Percentiles rank a stretch among this genome's conserved stretches.
These are phyloP conservation scores for Colletotrichum nymphaeae DNA, from an alignment of 2,329 filamentous ascomycete genomes.

Conservation along the genomic window DNA sequence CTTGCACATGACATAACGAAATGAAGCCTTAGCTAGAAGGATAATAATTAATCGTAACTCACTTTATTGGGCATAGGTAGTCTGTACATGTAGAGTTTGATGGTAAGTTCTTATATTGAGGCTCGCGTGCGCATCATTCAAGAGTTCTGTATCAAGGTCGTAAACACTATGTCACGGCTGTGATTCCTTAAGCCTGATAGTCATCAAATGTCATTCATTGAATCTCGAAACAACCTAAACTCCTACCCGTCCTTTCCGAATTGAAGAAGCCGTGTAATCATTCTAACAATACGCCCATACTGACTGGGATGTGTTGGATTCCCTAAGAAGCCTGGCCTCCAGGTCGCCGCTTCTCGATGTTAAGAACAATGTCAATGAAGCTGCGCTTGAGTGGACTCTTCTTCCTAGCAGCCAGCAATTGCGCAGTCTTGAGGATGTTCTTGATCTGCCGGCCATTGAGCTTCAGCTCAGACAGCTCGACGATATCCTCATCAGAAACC, in stretches of 20 bases:
- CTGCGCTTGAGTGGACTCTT: slow-evolving; percentile 35
- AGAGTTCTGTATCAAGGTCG: background rate
- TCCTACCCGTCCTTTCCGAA: background rate
- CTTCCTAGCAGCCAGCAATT: slow-evolving; percentile 59
- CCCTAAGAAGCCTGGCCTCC: background rate
- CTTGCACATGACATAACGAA: no score
- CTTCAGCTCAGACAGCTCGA: slow-evolving; percentile 49
- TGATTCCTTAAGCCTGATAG: background rate
- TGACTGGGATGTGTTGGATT: background rate
- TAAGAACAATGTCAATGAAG: slow-evolving; percentile 34
- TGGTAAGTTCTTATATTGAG: background rate
- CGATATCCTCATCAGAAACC: slow-evolving; percentile 41
- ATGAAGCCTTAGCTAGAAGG: no score
- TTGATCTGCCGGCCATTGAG: slow-evolving; percentile 63
- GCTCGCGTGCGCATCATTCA: no score
- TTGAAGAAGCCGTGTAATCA: background rate
- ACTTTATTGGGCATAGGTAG: background rate
- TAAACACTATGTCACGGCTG: background rate
- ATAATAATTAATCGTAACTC: background rate
- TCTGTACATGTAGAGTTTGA: no score
- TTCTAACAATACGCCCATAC: background rate
- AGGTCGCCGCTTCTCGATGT: slow-evolving; percentile 30
- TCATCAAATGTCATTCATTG: background rate
- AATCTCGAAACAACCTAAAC: background rate
- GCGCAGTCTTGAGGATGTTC: slow-evolving; percentile 55